Evolutionary conservation across 1,284 basidiomycete genomes (phyloP).

Genomic region (Irpex sp.): DNA sequence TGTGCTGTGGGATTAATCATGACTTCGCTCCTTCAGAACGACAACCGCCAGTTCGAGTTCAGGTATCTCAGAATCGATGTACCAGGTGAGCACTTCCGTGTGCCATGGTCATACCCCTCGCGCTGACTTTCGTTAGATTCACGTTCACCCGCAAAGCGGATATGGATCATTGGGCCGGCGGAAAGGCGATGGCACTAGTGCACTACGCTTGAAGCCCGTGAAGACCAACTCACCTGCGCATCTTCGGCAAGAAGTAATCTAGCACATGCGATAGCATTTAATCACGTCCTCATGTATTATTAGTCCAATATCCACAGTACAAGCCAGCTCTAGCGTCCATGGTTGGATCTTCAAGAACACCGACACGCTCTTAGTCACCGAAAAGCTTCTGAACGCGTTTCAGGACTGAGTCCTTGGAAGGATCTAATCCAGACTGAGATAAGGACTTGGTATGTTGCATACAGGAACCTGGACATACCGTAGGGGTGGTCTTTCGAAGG

Average conservation of each 20-base stretch:
- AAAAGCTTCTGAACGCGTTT: constrained; percentile 97
- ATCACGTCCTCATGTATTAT: constrained; percentile 14
- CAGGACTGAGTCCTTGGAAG: constrained; percentile 93
- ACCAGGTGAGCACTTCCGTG: constrained; percentile 52
- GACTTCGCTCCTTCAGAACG: constrained; percentile 45
- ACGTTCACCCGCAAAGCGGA: constrained; percentile 54
- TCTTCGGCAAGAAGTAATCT: background rate
- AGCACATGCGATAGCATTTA: background rate
- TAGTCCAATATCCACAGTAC: constrained; percentile 19
- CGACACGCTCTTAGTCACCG: constrained; percentile 59
- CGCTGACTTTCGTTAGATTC: constrained; percentile 43
- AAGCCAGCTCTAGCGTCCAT: background rate
- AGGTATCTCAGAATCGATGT: constrained; percentile 76
- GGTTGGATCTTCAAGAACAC: background rate
- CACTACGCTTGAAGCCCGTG: constrained; percentile 53
- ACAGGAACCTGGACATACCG: constrained; percentile 40
- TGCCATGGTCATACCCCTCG: background rate
- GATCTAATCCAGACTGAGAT: constrained; percentile 55
- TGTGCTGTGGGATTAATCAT: constrained; percentile 9
- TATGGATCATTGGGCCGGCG: constrained; percentile 62
- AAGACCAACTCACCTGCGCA: background rate
- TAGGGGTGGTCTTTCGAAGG: constrained; percentile 95
- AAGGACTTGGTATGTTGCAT: constrained; percentile 4
- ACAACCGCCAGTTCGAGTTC: constrained; percentile 72
- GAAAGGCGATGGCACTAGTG: constrained; percentile 39